Base-by-base conservation (phyloP, 192 early-diverging fungal species). In the Tieghemiomyces parasiticus region DNA sequence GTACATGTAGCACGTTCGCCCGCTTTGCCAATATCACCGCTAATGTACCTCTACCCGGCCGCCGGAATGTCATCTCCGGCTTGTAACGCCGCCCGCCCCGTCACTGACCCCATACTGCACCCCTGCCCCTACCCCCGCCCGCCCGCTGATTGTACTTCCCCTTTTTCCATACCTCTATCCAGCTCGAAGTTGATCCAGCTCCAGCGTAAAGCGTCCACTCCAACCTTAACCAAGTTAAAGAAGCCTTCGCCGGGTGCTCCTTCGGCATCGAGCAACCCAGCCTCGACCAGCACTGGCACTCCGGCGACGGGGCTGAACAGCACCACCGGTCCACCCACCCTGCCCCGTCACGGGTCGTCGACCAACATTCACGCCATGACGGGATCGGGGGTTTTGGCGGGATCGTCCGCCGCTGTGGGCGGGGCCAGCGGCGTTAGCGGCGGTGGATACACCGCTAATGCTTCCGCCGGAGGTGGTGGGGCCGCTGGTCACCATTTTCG, bases 131-230 rank as follows among this genome's bases (percentile, higher is more conserved):
- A n/a, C n/a, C n/a, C n/a, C n/a, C n/a, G n/a, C n/a, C n/a, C n/a
- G n/a, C n/a, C n/a, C n/a, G n/a, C n/a, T n/a, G n/a, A n/a, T n/a
- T n/a, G n/a, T n/a, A n/a, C n/a, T n/a, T n/a, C n/a, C n/a, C n/a
- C n/a, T 25, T 25, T 12, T 48, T 48, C 47, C 4, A 4, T 48
- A 24, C 4, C 20, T 50, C n/a, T 3, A 26, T 20, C 2, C 49
- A 58, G 55, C 32, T 19, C 55, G n/a, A 58, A 58, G 26, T 35
- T 58, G 19, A 58, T 58, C 33, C 55, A 58, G 34, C 35, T 58
- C 3, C 55, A 58, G 35, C 33, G 35, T 22, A 58, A 58, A 35
- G n/a, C 35, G 3, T 58, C 55, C 4, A 35, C 55, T 24, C 30
- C 55, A 14, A 34, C 55, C 0, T 34, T 58, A 31, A 25, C 55